phyloP scores from a whole-genome alignment of 768 basidiomycete species.

The Suillus bovinus region DNA sequence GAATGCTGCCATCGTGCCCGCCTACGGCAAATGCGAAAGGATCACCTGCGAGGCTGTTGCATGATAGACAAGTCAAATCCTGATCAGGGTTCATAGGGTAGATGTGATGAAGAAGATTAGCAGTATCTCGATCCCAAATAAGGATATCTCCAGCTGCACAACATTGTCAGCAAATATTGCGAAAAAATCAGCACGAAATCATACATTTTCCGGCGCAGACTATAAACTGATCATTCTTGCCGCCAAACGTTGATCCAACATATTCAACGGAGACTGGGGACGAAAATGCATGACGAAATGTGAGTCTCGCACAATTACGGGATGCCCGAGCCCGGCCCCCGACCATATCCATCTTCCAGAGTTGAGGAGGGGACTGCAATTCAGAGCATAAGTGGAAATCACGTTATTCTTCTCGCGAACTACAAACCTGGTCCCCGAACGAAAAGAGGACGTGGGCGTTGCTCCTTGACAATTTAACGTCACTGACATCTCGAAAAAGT shows the following conservation, averaged over 20 bases:
- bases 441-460: constrained; percentile 45
- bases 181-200: constrained; percentile 7
- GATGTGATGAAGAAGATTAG: constrained; percentile 67
- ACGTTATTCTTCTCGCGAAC: not conserved
- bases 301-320: constrained; percentile 33
- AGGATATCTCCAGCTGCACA: constrained; percentile 73
- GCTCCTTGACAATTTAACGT: constrained; percentile 47
- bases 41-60: constrained; percentile 65
- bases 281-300: constrained; percentile 68
- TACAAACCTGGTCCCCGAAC: constrained; percentile 10
- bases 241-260: constrained; percentile 82
- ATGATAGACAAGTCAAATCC: constrained; percentile 78
- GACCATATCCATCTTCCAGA: constrained; percentile 70
- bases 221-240: constrained; percentile 75
- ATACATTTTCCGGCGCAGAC: constrained; percentile 76
- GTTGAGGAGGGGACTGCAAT: constrained; percentile 65
- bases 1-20: constrained; percentile 72
- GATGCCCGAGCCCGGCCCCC: constrained; percentile 46
- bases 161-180: constrained; percentile 7
- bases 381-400: not conserved
- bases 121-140: constrained; percentile 86
- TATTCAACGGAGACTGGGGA: constrained; percentile 72
- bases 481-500: constrained; percentile 53
- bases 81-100: constrained; percentile 57
- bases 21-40: constrained; percentile 65